A percentile compares a stretch with the other conserved stretches of the same genome.
Evolutionary conservation across 768 basidiomycete genomes (phyloP).

Genomic region (Suillus fuscotomentosus): DNA sequence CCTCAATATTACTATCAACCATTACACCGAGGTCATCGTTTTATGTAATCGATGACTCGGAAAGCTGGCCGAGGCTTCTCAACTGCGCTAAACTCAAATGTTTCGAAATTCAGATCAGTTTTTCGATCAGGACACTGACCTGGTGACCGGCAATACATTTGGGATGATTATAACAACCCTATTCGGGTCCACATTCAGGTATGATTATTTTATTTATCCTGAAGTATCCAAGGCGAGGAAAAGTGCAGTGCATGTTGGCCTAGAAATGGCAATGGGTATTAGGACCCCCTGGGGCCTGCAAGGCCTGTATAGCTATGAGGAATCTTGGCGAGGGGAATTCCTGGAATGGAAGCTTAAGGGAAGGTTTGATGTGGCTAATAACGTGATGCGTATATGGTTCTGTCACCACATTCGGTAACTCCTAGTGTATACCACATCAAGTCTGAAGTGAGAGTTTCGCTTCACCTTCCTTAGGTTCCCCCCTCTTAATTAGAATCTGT

Average conservation of each 20-base stretch:
- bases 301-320: background rate
- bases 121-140: background rate
- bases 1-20: background rate
- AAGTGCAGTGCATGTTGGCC: background rate
- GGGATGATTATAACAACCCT: background rate
- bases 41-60: background rate
- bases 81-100: slow-evolving; percentile 2
- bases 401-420: background rate
- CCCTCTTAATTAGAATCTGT: slow-evolving; percentile 7
- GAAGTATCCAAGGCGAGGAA: background rate
- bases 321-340: background rate
- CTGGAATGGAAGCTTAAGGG: background rate
- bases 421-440: background rate
- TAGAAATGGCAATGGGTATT: background rate
- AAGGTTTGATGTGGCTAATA: background rate
- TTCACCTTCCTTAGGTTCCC: background rate
- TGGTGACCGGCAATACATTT: background rate
- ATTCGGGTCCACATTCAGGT: background rate
- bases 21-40: background rate
- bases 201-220: background rate
- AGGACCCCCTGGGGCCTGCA: background rate
- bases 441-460: background rate
- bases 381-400: background rate
- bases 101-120: background rate
- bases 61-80: background rate